A percentile compares a stretch with the other conserved stretches of the same genome.
phyloP scores from a whole-genome alignment of 1,284 basidiomycete genomes.

The Meira miltonrushii region DNA sequence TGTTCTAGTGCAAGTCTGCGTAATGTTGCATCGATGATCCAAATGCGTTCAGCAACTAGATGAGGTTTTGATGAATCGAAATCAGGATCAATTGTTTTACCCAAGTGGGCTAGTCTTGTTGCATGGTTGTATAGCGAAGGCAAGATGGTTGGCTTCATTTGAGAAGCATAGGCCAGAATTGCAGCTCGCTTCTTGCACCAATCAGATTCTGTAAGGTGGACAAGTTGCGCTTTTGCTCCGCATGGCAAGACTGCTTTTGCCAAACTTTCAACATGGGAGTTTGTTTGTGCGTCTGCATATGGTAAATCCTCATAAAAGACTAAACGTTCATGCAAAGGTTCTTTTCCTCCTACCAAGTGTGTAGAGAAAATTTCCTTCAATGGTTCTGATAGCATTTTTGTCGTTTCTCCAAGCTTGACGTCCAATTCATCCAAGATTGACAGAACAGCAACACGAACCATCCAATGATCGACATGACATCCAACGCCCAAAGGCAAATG shows the following conservation, averaged over 20 bases:
- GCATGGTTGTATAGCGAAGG: not conserved
- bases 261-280: not conserved
- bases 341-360: not conserved
- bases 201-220: not conserved
- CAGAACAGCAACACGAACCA: not conserved
- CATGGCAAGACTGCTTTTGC: not conserved
- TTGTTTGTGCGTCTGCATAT: not conserved
- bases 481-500: slow-evolving; percentile 5
- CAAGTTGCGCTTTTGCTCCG: not conserved
- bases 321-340: not conserved
- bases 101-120: no score
- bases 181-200: not conserved
- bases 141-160: slow-evolving; percentile 10
- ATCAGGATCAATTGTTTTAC: no score
- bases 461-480: slow-evolving; percentile 9
- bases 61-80: no score
- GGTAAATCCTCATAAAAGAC: slow-evolving; percentile 6
- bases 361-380: not conserved
- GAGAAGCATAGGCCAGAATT: not conserved
- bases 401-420: not conserved
- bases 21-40: no score
- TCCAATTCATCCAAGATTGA: slow-evolving; percentile 4
- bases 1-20: no score
- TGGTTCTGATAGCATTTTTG: not conserved
- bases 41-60: no score